Evolutionary conservation across 257 asterid species (phyloP).

Genomic region (Handroanthus guayacan): DNA sequence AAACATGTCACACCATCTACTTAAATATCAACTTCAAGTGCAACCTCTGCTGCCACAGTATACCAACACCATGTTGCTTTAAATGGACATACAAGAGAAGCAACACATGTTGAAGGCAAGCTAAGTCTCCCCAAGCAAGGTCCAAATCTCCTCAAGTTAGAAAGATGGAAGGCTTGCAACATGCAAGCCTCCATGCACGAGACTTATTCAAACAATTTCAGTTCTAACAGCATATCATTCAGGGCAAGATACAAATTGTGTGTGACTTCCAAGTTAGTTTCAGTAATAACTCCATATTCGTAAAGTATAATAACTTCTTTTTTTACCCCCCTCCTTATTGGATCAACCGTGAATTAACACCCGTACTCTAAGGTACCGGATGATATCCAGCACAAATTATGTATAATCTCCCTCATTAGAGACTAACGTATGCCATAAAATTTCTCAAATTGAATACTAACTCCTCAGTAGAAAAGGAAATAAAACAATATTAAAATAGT

Average conservation of each 20-base stretch:
- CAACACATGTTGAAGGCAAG: conserved; percentile 39
- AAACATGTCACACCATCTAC: conserved; percentile 65
- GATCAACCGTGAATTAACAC: background rate
- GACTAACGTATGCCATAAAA: background rate
- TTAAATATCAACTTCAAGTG: conserved; percentile 48
- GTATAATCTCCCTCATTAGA: background rate
- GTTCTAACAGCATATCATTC: conserved; percentile 14
- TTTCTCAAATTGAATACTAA: background rate
- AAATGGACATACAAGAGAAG: conserved; percentile 38
- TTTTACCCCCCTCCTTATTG: background rate
- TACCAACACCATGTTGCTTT: conserved; percentile 40
- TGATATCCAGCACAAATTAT: background rate
- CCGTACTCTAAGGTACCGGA: background rate
- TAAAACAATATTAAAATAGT: background rate
- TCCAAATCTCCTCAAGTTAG: conserved; percentile 32
- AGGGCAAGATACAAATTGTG: conserved; percentile 9
- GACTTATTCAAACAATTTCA: conserved; percentile 9
- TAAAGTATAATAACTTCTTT: background rate
- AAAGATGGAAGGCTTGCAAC: conserved; percentile 30
- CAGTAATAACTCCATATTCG: background rate
- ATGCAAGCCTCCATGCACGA: conserved; percentile 36
- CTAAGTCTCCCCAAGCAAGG: conserved; percentile 25
- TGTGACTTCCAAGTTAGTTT: conserved; percentile 21
- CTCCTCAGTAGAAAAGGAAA: background rate
- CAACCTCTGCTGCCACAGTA: conserved; percentile 57